phyloP scores from a whole-genome alignment of 2,329 filamentous ascomycete genomes.

The Trichoderma citrinoviride region DNA sequence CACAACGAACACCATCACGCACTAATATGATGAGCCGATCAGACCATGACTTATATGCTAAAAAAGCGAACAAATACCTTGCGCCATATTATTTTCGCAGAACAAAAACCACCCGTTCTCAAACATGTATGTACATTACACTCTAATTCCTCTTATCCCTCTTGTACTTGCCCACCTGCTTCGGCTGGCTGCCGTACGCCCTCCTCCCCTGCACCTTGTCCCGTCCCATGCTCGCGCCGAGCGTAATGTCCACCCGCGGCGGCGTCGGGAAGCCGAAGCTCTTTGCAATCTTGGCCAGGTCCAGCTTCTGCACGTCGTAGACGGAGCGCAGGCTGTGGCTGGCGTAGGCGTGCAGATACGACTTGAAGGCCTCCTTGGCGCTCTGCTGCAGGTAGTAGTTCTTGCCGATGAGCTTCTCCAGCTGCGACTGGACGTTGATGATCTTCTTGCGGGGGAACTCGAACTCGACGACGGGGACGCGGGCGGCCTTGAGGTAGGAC shows the following conservation, averaged over 20 bases:
- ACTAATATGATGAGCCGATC: background rate
- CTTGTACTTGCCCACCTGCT: constrained; percentile 44
- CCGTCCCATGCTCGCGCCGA: constrained; percentile 76
- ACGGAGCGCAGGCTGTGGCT: constrained; percentile 58
- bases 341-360: constrained; percentile 93
- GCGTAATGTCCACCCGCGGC: constrained; percentile 75
- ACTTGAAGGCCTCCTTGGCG: constrained; percentile 74
- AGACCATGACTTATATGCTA: background rate
- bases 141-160: constrained; percentile 21
- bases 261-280: constrained; percentile 77
- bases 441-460: constrained; percentile 93
- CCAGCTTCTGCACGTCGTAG: constrained; percentile 81
- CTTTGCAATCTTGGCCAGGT: constrained; percentile 80
- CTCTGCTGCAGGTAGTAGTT: constrained; percentile 97
- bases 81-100: constrained; percentile 7
- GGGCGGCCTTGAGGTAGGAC: constrained; percentile 82
- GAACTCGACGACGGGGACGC: constrained; percentile 93
- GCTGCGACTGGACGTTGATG: constrained; percentile 81
- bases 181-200: constrained; percentile 76
- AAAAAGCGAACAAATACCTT: background rate
- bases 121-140: constrained; percentile 10
- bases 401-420: constrained; percentile 89
- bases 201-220: constrained; percentile 64
- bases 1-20: no score
- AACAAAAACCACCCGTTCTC: constrained; percentile 12